Conservation (phyloP, 2,329 filamentous ascomycete species). For the Tolypocladium album region DNA sequence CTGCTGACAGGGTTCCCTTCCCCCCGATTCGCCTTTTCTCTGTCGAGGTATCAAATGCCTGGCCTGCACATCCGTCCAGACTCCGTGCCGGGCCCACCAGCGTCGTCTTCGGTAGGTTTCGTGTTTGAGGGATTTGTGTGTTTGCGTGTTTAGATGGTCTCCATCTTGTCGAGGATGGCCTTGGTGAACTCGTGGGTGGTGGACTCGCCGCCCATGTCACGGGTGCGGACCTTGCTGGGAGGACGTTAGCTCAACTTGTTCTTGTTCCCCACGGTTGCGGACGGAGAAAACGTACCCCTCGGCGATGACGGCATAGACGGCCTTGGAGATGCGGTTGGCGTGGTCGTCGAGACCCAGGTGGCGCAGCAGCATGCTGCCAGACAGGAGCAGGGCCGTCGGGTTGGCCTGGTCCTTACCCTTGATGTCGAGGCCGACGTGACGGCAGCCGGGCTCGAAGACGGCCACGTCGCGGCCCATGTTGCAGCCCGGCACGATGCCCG, state of each 20-base stretch:
- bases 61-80: not conserved
- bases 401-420: conserved; percentile 99
- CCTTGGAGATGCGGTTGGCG: conserved; percentile 94
- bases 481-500: conserved; percentile 94
- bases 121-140: not conserved
- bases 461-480: conserved; percentile 99
- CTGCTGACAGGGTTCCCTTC: not conserved
- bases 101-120: conserved; percentile 4
- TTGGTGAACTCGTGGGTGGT: conserved; percentile 93
- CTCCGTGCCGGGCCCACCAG: not conserved
- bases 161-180: conserved; percentile 93
- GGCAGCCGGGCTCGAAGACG: conserved; percentile 97
- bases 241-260: conserved; percentile 26
- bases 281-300: conserved; percentile 57
- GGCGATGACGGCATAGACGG: conserved; percentile 65
- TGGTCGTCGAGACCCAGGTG: conserved; percentile 97
- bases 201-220: conserved; percentile 87
- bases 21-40: not conserved
- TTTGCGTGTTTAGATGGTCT: conserved; percentile 47
- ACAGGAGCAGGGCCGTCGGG: conserved; percentile 90
- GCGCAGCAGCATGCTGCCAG: conserved; percentile 91
- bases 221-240: conserved; percentile 70
- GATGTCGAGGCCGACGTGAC: conserved; percentile 98
- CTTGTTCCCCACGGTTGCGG: not conserved
- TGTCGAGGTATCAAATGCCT: not conserved